Evolutionary conservation across 345 rosid species (phyloP), one percentile per base, ranked within the genome.

Genomic region (Moricandia moricandioides): DNA sequence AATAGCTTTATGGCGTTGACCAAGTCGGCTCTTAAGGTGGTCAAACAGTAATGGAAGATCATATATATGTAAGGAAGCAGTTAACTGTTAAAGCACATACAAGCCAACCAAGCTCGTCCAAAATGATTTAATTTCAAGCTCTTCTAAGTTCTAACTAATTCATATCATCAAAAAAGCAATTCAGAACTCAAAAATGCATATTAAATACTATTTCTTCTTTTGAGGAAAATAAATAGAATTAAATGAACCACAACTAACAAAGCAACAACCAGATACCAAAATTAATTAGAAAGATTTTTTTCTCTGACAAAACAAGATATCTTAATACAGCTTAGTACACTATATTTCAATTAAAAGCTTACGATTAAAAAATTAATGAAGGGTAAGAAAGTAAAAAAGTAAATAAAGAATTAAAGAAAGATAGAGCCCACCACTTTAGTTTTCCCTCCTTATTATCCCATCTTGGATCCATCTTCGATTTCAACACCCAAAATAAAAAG

Each of bases 391-490:
- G 69, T 78, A 78, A 78, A 72, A 37, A 67, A 0, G 71, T 51
- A 51, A 72, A 60, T 52, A 60, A 72, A 67, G 34, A 67, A 61
- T 9, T 40, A 67, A 73, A 72, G 8, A 68, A 68, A 62, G 54
- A 68, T 62, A 72, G 70, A 78, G 73, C 78, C 78, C 81, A 78
- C 70, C n/a, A 67, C 70, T 67, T 78, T 26, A 18, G 9, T 60
- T 59, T 70, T 73, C 78, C 74, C 74, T 73, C 73, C 81, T 78
- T 61, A 67, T 78, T 67, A 67, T 43, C 67, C 8, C 78, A 68
- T 78, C 66, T 73, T 67, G 78, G 81, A 78, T 73, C 71, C 74
- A 68, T 79, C 75, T 79, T 73, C 74, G 62, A 62, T 73, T 62
- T 73, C 78, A 62, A 56, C 78, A 79, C 80, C 72, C 64, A 73